A percentile compares a stretch with the other conserved stretches of the same genome.
Conservation (phyloP, 768 basidiomycete genomes). For the Trametes villosa region DNA sequence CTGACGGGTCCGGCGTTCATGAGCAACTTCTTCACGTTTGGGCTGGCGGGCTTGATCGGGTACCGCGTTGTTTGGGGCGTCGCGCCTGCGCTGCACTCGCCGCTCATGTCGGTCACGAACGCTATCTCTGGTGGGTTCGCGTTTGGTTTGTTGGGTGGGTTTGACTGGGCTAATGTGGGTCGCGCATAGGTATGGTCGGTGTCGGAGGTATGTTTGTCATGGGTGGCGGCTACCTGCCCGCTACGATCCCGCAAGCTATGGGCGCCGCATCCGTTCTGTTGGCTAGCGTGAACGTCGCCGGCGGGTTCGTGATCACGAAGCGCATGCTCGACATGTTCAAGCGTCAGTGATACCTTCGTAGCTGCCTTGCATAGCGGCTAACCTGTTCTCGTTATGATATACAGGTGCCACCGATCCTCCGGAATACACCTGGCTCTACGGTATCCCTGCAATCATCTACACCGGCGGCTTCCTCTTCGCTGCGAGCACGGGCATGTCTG, state of each 20-base stretch:
- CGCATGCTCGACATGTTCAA: slow-evolving; percentile 95
- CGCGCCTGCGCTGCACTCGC: slow-evolving; percentile 85
- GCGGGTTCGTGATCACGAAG: slow-evolving; percentile 88
- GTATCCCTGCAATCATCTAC: slow-evolving; percentile 79
- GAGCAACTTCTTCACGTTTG: slow-evolving; percentile 88
- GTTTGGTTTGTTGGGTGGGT: neutral
- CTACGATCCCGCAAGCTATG: slow-evolving; percentile 77
- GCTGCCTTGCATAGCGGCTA: neutral
- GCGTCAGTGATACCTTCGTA: slow-evolving; percentile 48
- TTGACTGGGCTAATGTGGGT: neutral
- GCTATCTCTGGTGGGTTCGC: slow-evolving; percentile 69
- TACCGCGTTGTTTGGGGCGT: slow-evolving; percentile 93
- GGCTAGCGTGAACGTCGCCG: slow-evolving; percentile 86
- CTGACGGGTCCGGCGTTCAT: slow-evolving; percentile 82
- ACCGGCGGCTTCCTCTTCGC: slow-evolving; percentile 83
- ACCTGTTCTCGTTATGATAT: neutral
- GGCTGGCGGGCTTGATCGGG: slow-evolving; percentile 83
- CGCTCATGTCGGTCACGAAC: slow-evolving; percentile 90
- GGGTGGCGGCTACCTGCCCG: slow-evolving; percentile 86
- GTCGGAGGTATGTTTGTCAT: slow-evolving; percentile 88
- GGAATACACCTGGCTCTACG: slow-evolving; percentile 85
- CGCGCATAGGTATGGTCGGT: slow-evolving; percentile 65
- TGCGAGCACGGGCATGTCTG: slow-evolving; percentile 82
- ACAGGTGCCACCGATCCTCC: slow-evolving; percentile 82
- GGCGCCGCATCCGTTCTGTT: slow-evolving; percentile 86